Conservation (phyloP, 2,329 filamentous ascomycete genomes). For the Alternaria atra region DNA sequence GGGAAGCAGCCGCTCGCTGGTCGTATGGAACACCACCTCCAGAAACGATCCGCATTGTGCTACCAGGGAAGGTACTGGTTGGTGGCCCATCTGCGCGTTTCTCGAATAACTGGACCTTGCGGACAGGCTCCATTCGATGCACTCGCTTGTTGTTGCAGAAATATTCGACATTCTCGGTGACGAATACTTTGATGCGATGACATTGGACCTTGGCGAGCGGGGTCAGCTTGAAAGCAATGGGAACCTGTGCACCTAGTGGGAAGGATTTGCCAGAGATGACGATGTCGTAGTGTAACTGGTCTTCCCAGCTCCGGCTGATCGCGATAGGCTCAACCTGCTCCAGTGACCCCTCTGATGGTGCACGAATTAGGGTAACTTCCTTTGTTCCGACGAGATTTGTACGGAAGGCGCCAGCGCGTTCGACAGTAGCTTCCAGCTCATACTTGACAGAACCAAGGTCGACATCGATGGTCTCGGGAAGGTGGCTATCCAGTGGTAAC, state of each 20-base stretch:
- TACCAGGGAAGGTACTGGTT: constrained; percentile 75
- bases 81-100: constrained; percentile 83
- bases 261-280: constrained; percentile 97
- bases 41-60: constrained; percentile 77
- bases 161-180: constrained; percentile 91
- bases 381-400: constrained; percentile 84
- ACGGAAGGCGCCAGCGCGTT: constrained; percentile 88
- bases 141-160: constrained; percentile 87
- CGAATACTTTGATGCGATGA: constrained; percentile 88
- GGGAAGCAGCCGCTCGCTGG: constrained; percentile 64
- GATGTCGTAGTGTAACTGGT: constrained; percentile 94
- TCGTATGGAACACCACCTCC: constrained; percentile 81
- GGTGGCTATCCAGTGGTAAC: constrained; percentile 78
- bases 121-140: constrained; percentile 81
- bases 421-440: constrained; percentile 84
- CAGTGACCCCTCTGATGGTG: constrained; percentile 85
- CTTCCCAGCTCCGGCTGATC: constrained; percentile 92
- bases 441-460: constrained; percentile 89
- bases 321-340: constrained; percentile 94
- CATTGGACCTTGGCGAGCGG: constrained; percentile 92
- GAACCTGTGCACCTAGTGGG: constrained; percentile 84
- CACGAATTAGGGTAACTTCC: constrained; percentile 83
- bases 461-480: constrained; percentile 85
- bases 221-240: constrained; percentile 92
- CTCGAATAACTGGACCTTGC: constrained; percentile 87